Percentiles rank a stretch among this genome's conserved stretches.
These are phyloP conservation scores for Sporothrix pseudoabietina DNA, from an alignment of 2,329 filamentous ascomycete genomes.

Conservation along the genomic window DNA sequence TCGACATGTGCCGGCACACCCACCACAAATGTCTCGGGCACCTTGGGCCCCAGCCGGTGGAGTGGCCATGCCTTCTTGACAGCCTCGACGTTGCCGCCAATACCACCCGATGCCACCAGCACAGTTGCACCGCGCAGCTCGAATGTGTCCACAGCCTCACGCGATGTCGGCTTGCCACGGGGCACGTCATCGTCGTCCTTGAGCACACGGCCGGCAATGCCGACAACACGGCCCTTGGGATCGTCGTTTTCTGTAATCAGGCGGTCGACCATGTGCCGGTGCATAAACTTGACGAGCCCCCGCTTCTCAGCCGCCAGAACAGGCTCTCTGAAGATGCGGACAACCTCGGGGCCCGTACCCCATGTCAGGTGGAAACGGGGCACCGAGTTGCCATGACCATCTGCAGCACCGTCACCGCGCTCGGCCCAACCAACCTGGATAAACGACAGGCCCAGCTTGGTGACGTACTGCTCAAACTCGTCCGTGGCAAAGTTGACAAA, in stretches of 20 bases:
- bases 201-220: conserved; percentile 57
- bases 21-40: conserved; percentile 59
- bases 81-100: conserved; percentile 63
- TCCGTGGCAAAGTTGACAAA: conserved; percentile 64
- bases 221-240: conserved; percentile 52
- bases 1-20: conserved; percentile 67
- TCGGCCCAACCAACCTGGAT: conserved; percentile 63
- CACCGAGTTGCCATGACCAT: conserved; percentile 64
- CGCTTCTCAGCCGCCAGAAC: conserved; percentile 55
- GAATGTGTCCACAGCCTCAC: conserved; percentile 53
- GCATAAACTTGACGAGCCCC: conserved; percentile 58
- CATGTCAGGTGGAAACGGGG: conserved; percentile 65
- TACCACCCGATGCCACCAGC: conserved; percentile 60
- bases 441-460: conserved; percentile 55
- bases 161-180: conserved; percentile 56
- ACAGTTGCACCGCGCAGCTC: conserved; percentile 57
- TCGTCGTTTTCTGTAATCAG: conserved; percentile 52
- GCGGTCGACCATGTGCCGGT: conserved; percentile 60
- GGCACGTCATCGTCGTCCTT: conserved; percentile 50
- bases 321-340: conserved; percentile 60
- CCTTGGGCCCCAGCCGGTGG: conserved; percentile 57
- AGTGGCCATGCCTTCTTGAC: conserved; percentile 61
- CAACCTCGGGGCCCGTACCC: conserved; percentile 63
- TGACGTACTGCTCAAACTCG: conserved; percentile 61
- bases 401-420: conserved; percentile 57